Evolutionary conservation across 257 asterid species (phyloP).

Genomic region (Petrea volubilis): DNA sequence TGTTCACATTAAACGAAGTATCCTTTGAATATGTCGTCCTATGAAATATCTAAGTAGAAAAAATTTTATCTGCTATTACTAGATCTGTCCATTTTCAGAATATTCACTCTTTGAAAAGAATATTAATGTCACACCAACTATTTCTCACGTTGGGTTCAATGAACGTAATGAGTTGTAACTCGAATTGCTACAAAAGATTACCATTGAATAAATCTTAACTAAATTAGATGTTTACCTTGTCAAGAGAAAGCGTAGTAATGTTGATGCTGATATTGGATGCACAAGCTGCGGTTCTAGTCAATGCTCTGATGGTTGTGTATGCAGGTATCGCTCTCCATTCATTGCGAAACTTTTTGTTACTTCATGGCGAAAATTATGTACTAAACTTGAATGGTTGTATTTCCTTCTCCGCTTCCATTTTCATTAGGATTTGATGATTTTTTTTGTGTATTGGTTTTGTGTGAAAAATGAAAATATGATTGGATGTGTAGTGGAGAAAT

Average conservation of each 20-base stretch:
- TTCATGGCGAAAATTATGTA: not conserved
- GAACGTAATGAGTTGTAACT: conserved; percentile 9
- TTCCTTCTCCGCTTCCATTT: too few relatives aligned
- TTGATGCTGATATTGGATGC: conserved; percentile 79
- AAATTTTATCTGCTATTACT: conserved; percentile 6
- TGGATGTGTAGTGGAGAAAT: too few relatives aligned
- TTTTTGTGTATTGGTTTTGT: too few relatives aligned
- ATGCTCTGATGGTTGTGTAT: conserved; percentile 76
- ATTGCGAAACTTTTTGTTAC: not conserved
- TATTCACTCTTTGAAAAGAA: not conserved
- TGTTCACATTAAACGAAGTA: conserved; percentile 80
- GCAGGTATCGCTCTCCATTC: conserved; percentile 61
- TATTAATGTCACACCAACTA: conserved; percentile 1
- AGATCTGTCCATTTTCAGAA: not conserved
- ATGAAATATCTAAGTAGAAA: conserved; percentile 13
- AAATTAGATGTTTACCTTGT: conserved; percentile 69
- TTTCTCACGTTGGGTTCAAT: conserved; percentile 12
- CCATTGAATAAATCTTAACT: conserved; percentile 46
- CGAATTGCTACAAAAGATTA: conserved; percentile 1
- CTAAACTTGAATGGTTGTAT: too few relatives aligned
- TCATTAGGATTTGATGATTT: too few relatives aligned
- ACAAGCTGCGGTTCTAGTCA: conserved; percentile 60
- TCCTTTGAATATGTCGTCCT: conserved; percentile 46
- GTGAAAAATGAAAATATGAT: too few relatives aligned
- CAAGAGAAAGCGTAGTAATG: conserved; percentile 65